Conservation (phyloP, 2,329 filamentous ascomycete species). For the Exophiala sideris region DNA sequence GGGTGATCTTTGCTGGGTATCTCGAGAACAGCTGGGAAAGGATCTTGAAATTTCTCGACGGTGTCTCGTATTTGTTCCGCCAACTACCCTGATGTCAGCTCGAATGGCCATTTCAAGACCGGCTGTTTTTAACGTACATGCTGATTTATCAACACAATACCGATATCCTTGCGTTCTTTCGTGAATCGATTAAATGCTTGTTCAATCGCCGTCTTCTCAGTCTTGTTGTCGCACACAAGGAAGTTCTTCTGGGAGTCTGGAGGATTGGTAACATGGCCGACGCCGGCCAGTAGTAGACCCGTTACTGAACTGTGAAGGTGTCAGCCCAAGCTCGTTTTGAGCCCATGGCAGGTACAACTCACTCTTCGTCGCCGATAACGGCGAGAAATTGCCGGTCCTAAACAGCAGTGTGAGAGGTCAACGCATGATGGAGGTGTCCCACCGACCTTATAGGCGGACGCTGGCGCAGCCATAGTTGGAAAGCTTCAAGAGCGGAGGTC, state of each 20-base stretch:
- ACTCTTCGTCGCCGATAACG: slow-evolving; percentile 92
- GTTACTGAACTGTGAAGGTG: slow-evolving; percentile 75
- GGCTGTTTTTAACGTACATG: slow-evolving; percentile 60
- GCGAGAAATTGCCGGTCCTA: slow-evolving; percentile 91
- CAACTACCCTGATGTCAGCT: slow-evolving; percentile 56
- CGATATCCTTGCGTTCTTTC: slow-evolving; percentile 88
- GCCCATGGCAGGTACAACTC: slow-evolving; percentile 14
- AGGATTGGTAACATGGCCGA: slow-evolving; percentile 88
- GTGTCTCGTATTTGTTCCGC: slow-evolving; percentile 89
- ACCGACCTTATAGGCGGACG: slow-evolving; percentile 55
- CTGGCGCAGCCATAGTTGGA: slow-evolving; percentile 56
- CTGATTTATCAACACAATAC: slow-evolving; percentile 94
- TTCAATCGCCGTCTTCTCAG: slow-evolving; percentile 83
- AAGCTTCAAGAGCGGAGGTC: background rate
- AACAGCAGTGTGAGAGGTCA: slow-evolving; percentile 2
- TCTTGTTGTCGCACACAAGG: slow-evolving; percentile 92
- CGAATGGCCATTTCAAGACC: background rate
- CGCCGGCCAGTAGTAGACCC: slow-evolving; percentile 87
- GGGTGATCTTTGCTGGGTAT: slow-evolving; percentile 99
- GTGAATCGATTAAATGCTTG: slow-evolving; percentile 87
- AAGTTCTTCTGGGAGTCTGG: slow-evolving; percentile 96
- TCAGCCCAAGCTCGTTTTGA: slow-evolving; percentile 5
- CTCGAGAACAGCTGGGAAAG: slow-evolving; percentile 93
- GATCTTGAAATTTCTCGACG: slow-evolving; percentile 87
- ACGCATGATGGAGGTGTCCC: background rate